Base-by-base conservation (phyloP, 148 eudicot genomes). In the Bassia scoparia region DNA sequence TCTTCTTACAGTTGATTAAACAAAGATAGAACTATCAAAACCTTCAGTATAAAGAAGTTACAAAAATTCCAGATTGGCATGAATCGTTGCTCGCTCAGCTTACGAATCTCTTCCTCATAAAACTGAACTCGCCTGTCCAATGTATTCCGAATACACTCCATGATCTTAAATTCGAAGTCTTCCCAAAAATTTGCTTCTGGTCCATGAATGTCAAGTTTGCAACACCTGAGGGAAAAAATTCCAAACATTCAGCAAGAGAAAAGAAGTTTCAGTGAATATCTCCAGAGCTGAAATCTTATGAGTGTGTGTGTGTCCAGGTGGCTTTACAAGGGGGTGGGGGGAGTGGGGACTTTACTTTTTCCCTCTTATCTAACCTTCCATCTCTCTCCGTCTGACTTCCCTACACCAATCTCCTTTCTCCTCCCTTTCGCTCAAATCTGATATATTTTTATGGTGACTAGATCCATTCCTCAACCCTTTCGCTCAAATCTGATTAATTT, bases 61-160 rank as follows among this genome's bases (percentile, higher is more conserved):
- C 98, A 95, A 77, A 95, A 95, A 81, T 87, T 95, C 97, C 97
- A 95, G 70, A 89, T 78, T 64, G 98, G 98, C 98, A 89, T 87
- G 76, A 89, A 84, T 41, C 96, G 88, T 70, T 91, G 97, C 76
- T 95, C 98, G 73, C 96, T 95, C 80, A 95, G 95, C 93, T 89
- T 95, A 71, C 96, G 90, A 59, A 91, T 86, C 83, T 95, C 98
- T 50, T 95, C 98, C 81, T 95, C 98, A 63, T 95, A 95, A 79
- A 95, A 95, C 68, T 88, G 92, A 64, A 91, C 84, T 16, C 98
- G 90, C 74, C 87, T 88, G 76, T 95, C 98, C 72, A 95, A 84
- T 29, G 96, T 91, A 83, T 89, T 91, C 69, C 89, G 87, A 43
- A 91, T 77, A 71, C 96, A 91, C 75, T 95, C 98, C 89, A 85